Evolutionary conservation across 1,139 yeast genomes (phyloP), one percentile per base, ranked within the genome.

Genomic region (Kodamaea derodonti): DNA sequence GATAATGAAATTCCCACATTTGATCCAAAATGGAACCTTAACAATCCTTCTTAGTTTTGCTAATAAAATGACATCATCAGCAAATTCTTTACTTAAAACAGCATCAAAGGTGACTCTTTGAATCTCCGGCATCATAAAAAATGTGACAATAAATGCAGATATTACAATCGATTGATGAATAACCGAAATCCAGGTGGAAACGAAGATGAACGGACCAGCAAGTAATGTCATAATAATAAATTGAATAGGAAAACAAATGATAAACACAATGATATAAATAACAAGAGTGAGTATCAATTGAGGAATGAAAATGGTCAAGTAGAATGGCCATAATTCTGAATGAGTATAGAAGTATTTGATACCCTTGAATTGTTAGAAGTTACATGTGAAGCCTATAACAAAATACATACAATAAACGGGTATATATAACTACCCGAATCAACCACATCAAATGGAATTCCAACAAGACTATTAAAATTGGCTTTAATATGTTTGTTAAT

Each of bases 101-200:
- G 69, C 65, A 46, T 83, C 90, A 52, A 82, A 83, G 2, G 80
- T 62, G 25, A 63, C 54, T 20, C 62, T 62, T 39, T 80, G 69
- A 4, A 84, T 77, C 9, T 66, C 65, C 0, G 87, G 84, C 51
- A 80, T 61, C n/a, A 82, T 56, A 3, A 77, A 42, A 22, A 62
- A 48, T n/a, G 69, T 65, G 4, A 77, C 68, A 4, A 80, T 46
- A 27, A 75, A 58, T n/a, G 67, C 62, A 2, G 84, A 68, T 8
- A 79, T 55, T 24, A 69, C 62, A 4, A 72, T 66, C 13, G 80
- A 58, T 42, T 76, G 73, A 43, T 77, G 83, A 15, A 77, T 52
- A 16, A 76, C 61, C 0, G 78, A 62, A 8, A 74, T 45, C 65
- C 80, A 76, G 0, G 83, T 76, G 4, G 78, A 65, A 6, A 76